These are phyloP conservation scores for Jamesozyma gamospora DNA, from an alignment of 805 yeast genomes.

Conservation along the genomic window DNA sequence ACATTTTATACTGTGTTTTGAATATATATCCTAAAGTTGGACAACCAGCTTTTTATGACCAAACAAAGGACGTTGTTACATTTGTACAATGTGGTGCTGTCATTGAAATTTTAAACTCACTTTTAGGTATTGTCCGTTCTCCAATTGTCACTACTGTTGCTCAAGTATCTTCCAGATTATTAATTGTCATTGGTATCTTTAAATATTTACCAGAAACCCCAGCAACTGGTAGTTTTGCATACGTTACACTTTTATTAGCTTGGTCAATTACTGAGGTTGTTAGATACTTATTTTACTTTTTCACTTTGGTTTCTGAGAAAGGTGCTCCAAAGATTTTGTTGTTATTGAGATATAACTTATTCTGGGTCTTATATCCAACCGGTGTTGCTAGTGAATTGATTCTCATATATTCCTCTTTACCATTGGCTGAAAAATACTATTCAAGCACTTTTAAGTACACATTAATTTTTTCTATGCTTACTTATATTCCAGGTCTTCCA, in stretches of 20 bases:
- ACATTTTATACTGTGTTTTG: constrained; percentile 37
- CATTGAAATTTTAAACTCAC: constrained; percentile 70
- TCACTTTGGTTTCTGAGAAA: constrained; percentile 13
- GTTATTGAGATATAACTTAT: constrained; percentile 73
- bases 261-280: constrained; percentile 95
- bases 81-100: constrained; percentile 70
- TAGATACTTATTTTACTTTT: constrained; percentile 69
- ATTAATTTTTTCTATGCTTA: constrained; percentile 46
- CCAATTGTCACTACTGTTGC: constrained; percentile 75
- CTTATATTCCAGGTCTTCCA: constrained; percentile 83
- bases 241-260: constrained; percentile 59
- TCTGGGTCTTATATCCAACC: constrained; percentile 74
- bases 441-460: constrained; percentile 45
- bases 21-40: constrained; percentile 38
- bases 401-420: constrained; percentile 60
- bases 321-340: constrained; percentile 57
- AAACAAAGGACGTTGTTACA: constrained; percentile 49
- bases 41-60: constrained; percentile 54
- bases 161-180: constrained; percentile 78
- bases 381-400: constrained; percentile 83
- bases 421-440: constrained; percentile 47
- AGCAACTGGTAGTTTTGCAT: constrained; percentile 38
- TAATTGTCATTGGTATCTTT: constrained; percentile 77
- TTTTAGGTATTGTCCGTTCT: constrained; percentile 71
- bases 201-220: constrained; percentile 65